A percentile compares a stretch with the other conserved stretches of the same genome.
phyloP scores from a whole-genome alignment of 75 land plant genomes.

The Cupressus sempervirens region DNA sequence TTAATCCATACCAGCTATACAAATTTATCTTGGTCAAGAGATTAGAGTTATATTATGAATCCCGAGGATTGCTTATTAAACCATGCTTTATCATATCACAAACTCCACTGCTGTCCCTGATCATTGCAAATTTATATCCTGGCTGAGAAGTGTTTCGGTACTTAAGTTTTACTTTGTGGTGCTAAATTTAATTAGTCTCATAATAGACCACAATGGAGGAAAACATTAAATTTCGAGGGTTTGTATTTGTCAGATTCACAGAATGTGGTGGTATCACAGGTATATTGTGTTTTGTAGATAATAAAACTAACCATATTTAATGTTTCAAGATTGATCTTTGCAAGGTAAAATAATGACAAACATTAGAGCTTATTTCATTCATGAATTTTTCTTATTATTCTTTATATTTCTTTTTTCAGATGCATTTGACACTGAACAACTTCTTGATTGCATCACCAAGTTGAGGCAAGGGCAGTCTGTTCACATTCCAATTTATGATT shows the following conservation, averaged over 20 bases:
- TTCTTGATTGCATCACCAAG: slow-evolving; percentile 61
- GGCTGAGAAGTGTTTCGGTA: neutral
- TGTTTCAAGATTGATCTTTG: neutral
- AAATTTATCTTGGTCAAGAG: neutral
- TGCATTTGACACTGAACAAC: slow-evolving; percentile 98
- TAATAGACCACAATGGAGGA: neutral
- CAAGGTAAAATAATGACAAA: neutral
- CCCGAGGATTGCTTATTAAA: too few relatives aligned
- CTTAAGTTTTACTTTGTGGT: neutral
- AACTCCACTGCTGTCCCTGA: too few relatives aligned
- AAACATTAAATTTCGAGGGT: neutral
- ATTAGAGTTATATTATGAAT: too few relatives aligned
- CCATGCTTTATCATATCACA: neutral
- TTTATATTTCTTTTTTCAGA: slow-evolving; percentile 37
- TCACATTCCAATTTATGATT: slow-evolving; percentile 89
- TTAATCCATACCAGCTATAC: neutral
- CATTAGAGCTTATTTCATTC: neutral
- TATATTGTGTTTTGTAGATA: neutral
- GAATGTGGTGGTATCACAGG: neutral
- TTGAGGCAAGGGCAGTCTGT: slow-evolving; percentile 54
- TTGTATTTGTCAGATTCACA: neutral
- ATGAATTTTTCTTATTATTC: neutral
- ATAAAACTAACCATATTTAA: neutral
- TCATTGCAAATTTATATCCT: neutral
- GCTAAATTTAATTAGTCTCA: neutral